Evolutionary conservation across 225 moss, liverwort and hornwort species (phyloP), one percentile per base, ranked within the genome.

Genomic region (Ulota crispa): DNA sequence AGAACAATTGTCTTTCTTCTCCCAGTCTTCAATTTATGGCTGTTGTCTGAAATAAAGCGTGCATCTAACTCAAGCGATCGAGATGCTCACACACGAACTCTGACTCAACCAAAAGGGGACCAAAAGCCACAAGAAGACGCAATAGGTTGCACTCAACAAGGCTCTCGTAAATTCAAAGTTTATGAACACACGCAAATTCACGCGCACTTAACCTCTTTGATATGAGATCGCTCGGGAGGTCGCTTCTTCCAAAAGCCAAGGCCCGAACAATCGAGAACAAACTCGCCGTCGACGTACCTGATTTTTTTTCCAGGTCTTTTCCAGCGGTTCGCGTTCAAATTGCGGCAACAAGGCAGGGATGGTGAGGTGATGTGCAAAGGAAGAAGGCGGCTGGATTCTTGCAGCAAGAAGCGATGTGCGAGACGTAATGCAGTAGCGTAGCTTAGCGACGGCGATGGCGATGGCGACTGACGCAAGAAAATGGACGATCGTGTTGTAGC

Each of bases 381-480:
- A 75, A 80, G 79, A 37, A 65, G 82, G 81, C 70, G 59, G 65
- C 79, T 43, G 6, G 61, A 70, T 65, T 65, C 77, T 65, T 65
- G 65, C 72, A 80, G 69, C 43, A 26, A 62, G 73, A 82, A 60
- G 74, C 62, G 3, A 64, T 19, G 56, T 27, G 61, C 3, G 43
- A 75, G 73, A 79, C 68, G 78, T 32, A 83, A 83, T 55, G 67
- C 55, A 53, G 65, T 24, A 34, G 75, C 64, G 41, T 24, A 34
- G 75, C 64, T 41, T 24, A 34, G 75, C 64, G 62, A 34, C 76
- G 65, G 80, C 83, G 71, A 83, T n/a, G 24, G 75, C 64, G 62
- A 34, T 80, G 65, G 80, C 83, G 71, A 83, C 66, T 21, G 39
- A 54, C 34, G 71, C 18, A 72, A 34, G 53, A 80, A 75, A 68